Evolutionary conservation across 176 grass and related monocot genomes (phyloP), one percentile per base, ranked within the genome.

Genomic region (Bromus sterilis): DNA sequence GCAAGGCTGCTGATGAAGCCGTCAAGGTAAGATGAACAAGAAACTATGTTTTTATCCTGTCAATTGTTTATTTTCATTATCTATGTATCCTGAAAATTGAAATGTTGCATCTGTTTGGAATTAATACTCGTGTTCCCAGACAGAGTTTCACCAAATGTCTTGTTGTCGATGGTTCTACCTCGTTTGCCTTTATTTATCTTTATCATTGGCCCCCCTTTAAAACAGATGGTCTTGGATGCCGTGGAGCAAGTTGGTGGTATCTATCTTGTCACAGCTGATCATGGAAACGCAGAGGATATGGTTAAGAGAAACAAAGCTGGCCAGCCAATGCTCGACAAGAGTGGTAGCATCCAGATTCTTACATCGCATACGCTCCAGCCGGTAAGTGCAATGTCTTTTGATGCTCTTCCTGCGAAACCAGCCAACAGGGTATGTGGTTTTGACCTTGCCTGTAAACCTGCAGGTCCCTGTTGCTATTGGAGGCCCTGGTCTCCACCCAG

Each of bases 231-330:
- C 80, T 79, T 99, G 84, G 91, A 99, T 82, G 93, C 96, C 3
- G 66, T 99, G 21, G 84, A 95, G 81, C 86, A 93, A 90, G 96
- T 91, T 9, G 96, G 96, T 18, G 96, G 96, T 43, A 95, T 99
- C 62, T 99, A 95, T 69, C 75, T 95, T 82, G 93, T 99, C 56
- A 99, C 96, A 36, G 96, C 96, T 26, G 96, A 99, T 80, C 96
- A 99, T 82, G 96, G 96, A 64, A 99, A 99, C 51, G 96, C 96
- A 4, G 96, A 99, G 79, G 96, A 99, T 75, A 99, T 99, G 96
- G 96, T 95, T 44, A 99, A 99, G 74, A 95, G 96, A 44, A 88
- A 86, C 91, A 99, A 99, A 90, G 30, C 91, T 55, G 96, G 96
- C 56, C 56, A 93, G 84, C 96, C 93, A 0, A 21, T 30, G 12